Evolutionary conservation across 2,329 filamentous ascomycete genomes (phyloP), one percentile per base, ranked within the genome.

Genomic region (Ophiosphaerella herpotricha): DNA sequence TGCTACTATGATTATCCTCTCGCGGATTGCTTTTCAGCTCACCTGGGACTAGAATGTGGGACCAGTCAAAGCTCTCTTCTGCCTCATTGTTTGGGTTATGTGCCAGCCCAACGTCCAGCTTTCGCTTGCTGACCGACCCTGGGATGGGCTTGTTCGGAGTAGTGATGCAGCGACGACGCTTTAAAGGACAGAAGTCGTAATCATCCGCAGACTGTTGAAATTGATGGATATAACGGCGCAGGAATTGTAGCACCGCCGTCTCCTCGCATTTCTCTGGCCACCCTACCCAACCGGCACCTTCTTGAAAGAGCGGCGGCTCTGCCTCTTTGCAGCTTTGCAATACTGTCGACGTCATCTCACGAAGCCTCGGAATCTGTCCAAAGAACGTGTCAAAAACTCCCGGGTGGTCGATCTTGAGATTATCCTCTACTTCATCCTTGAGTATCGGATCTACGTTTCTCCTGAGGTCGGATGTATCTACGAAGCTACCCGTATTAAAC

Each of bases 241-340:
- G 48, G 43, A 54, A 48, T 21, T 48, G 34, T 21, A 73, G 53
- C 11, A 70, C 60, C 33, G 55, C 46, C 39, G 57, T 50, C 45
- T 72, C 57, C 21, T 66, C 52, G 29, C 64, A 56, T 36, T 44
- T 50, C 40, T 52, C 34, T 2, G 63, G 66, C 68, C 66, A 74
- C 35, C 58, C 56, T 11, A 40, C 36, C 69, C 63, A 72, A 21
- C 68, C 58, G 16, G 39, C 34, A 21, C 42, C 37, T 29, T 48
- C 49, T 48, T 48, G 35, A 44, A 48, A 52, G 18, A 48, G 39
- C 39, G 49, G 49, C 16, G 16, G 3, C 2, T 18, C 16, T 3
- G 16, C 16, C 16, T 18, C 3, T 44, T 48, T 48, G 29, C 39
- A 48, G 36, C 44, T 48, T 31, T 52, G 26, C 14, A 52, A 36